Evolutionary conservation across 2,329 filamentous ascomycete species (phyloP).

Genomic region (Fusarium sp.): DNA sequence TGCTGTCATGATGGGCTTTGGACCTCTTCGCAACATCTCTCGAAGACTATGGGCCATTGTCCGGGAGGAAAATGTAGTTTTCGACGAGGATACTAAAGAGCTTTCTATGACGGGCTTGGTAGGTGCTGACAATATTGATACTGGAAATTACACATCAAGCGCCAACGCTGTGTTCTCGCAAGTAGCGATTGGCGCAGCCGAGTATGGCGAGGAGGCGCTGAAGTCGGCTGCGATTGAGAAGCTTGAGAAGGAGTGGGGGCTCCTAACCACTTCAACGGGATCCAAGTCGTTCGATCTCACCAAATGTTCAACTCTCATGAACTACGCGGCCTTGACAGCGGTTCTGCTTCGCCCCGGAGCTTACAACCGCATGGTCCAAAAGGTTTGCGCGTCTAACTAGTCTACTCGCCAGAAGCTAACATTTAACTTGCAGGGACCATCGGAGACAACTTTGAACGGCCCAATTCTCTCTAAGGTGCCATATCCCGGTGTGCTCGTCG

Average conservation of each 20-base stretch:
- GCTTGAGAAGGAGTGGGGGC: neutral
- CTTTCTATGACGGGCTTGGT: neutral
- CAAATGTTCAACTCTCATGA: neutral
- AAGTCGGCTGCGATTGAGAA: neutral
- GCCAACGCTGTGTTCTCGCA: neutral
- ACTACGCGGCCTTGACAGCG: neutral
- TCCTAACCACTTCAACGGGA: neutral
- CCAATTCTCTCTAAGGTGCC: neutral
- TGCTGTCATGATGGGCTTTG: neutral
- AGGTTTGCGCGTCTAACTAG: neutral
- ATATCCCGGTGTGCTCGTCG: neutral
- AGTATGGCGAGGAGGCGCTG: neutral
- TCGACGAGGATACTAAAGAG: neutral
- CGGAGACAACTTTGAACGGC: neutral
- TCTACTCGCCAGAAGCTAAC: neutral
- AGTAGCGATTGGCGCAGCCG: neutral
- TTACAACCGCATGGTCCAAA: neutral
- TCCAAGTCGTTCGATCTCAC: neutral
- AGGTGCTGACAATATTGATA: neutral
- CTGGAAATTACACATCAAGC: neutral
- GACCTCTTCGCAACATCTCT: neutral
- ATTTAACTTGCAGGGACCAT: neutral
- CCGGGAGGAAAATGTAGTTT: neutral
- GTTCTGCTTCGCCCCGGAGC: neutral
- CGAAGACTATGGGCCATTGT: neutral